phyloP scores from a whole-genome alignment of 176 grass and related monocot species.

The Musa beccarii region DNA sequence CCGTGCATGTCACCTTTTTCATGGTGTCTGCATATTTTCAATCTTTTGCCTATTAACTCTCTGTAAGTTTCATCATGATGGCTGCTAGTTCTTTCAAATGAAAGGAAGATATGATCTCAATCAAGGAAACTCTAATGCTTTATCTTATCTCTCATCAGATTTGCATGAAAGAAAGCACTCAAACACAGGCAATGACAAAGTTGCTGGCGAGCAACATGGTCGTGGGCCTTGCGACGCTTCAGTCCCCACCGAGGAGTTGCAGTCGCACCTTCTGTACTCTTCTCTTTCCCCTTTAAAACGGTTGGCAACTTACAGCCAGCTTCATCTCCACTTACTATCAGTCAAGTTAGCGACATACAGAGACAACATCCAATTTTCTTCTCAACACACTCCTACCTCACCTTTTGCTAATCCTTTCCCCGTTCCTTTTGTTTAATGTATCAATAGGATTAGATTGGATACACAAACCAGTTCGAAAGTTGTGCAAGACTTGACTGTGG shows the following conservation, averaged over 20 bases:
- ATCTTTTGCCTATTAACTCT: no score
- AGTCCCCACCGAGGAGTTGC: neutral
- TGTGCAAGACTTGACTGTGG: neutral
- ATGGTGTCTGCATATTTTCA: no score
- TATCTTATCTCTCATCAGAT: neutral
- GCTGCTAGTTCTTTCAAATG: no score
- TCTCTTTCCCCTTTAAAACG: conserved; percentile 2
- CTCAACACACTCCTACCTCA: neutral
- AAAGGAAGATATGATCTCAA: no score
- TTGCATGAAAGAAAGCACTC: conserved; percentile 6
- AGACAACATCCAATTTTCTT: neutral
- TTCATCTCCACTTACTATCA: neutral
- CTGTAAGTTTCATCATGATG: no score
- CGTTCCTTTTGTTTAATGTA: neutral
- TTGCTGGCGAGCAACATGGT: neutral
- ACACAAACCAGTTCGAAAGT: neutral
- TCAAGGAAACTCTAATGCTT: no score
- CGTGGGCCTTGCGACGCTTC: neutral
- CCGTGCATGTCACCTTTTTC: no score
- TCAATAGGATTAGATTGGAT: conserved; percentile 1
- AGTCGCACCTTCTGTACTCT: conserved; percentile 4
- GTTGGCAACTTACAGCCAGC: neutral
- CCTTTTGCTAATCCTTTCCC: neutral
- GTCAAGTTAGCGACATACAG: neutral
- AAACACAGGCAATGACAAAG: neutral